Conservation (phyloP, 805 yeast genomes). For the Zygoascus ofunaensis region DNA sequence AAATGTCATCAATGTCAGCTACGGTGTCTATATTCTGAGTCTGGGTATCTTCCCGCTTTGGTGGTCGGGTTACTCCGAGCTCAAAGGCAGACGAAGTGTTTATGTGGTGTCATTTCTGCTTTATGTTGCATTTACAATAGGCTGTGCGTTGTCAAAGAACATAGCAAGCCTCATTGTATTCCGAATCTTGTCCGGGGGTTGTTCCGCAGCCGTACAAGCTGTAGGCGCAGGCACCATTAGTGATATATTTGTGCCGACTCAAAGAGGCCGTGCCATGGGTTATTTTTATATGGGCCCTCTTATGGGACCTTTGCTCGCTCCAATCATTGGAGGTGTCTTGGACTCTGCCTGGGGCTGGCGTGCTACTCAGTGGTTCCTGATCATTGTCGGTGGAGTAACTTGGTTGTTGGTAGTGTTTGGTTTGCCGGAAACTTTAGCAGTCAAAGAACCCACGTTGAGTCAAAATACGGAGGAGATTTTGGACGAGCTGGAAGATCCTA, state of each 20-base stretch:
- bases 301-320: constrained; percentile 71
- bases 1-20: constrained; percentile 61
- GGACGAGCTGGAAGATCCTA: neutral
- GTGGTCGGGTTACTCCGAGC: constrained; percentile 80
- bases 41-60: constrained; percentile 77
- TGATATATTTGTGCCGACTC: constrained; percentile 56
- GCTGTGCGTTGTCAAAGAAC: constrained; percentile 56
- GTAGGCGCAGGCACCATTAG: constrained; percentile 86
- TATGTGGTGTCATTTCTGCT: constrained; percentile 59
- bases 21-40: constrained; percentile 66
- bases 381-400: constrained; percentile 51
- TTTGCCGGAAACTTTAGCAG: constrained; percentile 74
- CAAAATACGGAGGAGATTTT: neutral
- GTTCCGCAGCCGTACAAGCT: constrained; percentile 77
- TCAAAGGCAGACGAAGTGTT: constrained; percentile 64
- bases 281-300: constrained; percentile 72
- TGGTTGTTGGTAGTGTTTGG: constrained; percentile 42
- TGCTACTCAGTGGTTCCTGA: constrained; percentile 80
- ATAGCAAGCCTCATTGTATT: constrained; percentile 58
- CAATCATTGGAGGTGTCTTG: constrained; percentile 71
- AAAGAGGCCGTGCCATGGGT: constrained; percentile 75
- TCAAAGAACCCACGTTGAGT: neutral
- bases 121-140: constrained; percentile 59
- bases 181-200: constrained; percentile 67
- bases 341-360: constrained; percentile 74